These are phyloP conservation scores for Talaromyces pinophilus DNA, from an alignment of 2,329 filamentous ascomycete genomes.

Conservation along the genomic window DNA sequence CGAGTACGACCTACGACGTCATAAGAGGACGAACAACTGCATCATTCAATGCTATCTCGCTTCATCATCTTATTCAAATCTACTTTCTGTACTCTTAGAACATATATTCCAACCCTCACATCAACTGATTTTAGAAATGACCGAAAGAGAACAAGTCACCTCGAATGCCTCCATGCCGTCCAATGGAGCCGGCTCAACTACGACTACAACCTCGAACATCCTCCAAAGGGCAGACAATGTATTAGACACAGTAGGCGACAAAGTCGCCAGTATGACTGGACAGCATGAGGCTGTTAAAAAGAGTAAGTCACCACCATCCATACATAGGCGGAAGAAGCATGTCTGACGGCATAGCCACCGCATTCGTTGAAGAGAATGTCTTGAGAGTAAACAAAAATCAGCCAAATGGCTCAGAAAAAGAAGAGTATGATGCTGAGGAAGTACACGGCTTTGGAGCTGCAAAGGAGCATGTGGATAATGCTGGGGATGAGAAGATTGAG, in stretches of 20 bases:
- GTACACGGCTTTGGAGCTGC: background rate
- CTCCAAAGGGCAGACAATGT: conserved; percentile 13
- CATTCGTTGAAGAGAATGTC: conserved; percentile 15
- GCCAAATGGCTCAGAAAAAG: too few relatives aligned
- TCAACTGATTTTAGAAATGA: background rate
- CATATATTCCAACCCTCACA: background rate
- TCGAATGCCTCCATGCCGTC: background rate
- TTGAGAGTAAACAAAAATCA: background rate
- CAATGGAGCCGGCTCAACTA: background rate
- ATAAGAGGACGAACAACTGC: background rate
- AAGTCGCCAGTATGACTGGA: conserved; percentile 10
- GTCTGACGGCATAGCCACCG: background rate
- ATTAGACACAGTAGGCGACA: conserved; percentile 14
- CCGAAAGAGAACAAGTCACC: background rate
- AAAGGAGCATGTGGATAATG: conserved; percentile 12
- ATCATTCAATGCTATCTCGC: background rate
- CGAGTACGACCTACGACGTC: background rate
- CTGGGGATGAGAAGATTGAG: conserved; percentile 15
- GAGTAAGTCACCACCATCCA: background rate
- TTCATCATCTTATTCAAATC: background rate
- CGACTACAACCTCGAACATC: conserved; percentile 1
- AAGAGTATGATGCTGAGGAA: background rate
- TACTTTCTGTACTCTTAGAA: background rate
- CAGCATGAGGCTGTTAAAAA: conserved; percentile 9
- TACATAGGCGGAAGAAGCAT: background rate